Evolutionary conservation across 805 yeast species (phyloP).

Genomic region (Kluyveromyces wickerhamii): DNA sequence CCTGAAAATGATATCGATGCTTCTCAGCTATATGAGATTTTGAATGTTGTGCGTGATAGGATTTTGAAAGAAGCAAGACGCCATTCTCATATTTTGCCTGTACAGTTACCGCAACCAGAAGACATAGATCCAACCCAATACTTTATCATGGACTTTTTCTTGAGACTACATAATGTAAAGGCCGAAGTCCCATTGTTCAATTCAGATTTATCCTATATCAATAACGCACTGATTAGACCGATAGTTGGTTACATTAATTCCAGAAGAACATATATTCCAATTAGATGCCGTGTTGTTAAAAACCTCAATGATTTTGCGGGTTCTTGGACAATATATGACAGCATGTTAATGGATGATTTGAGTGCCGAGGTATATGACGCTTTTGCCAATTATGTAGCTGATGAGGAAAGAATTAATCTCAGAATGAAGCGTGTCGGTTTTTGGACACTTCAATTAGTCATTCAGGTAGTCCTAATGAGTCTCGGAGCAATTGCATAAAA

Average conservation of each 20-base stretch:
- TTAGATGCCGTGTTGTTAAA: constrained; percentile 74
- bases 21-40: constrained; percentile 38
- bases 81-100: constrained; percentile 15
- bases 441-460: constrained; percentile 81
- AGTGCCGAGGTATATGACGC: constrained; percentile 86
- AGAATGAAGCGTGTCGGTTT: constrained; percentile 81
- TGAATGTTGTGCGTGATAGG: constrained; percentile 39
- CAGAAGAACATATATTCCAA: constrained; percentile 80
- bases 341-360: constrained; percentile 82
- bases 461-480: constrained; percentile 78
- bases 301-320: constrained; percentile 82
- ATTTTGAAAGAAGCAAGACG: constrained; percentile 43
- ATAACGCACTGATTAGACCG: constrained; percentile 87
- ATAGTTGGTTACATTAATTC: constrained; percentile 94
- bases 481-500: constrained; percentile 58
- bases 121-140: constrained; percentile 36
- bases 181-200: constrained; percentile 86
- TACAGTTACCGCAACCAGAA: constrained; percentile 25
- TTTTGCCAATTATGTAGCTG: constrained; percentile 79
- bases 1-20: constrained; percentile 55
- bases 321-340: constrained; percentile 92
- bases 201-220: constrained; percentile 82
- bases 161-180: constrained; percentile 75
- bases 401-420: constrained; percentile 67
- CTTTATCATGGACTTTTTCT: constrained; percentile 70